Conservation (phyloP, 305 asterid genomes). For the Fraxinus velutina region DNA sequence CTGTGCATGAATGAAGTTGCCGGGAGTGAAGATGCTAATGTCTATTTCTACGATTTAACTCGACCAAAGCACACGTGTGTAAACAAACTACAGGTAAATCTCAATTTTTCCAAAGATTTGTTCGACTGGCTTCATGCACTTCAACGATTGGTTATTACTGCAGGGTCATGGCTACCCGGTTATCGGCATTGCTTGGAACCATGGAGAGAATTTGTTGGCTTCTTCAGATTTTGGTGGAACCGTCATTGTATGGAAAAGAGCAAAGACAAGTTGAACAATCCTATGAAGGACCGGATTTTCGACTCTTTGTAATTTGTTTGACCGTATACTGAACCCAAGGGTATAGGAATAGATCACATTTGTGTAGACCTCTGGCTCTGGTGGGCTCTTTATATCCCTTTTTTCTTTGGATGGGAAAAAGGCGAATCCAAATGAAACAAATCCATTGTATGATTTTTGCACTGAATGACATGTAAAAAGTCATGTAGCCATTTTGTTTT, state of each 20-base stretch:
- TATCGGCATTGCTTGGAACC: slow-evolving; percentile 90
- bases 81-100: slow-evolving; percentile 83
- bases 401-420: background rate
- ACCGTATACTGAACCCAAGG: slow-evolving; percentile 21
- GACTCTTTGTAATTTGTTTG: background rate
- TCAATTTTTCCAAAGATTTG: background rate
- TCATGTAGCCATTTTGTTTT: background rate
- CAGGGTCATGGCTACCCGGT: slow-evolving; percentile 94
- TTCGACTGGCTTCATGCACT: background rate
- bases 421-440: background rate
- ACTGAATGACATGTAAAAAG: background rate
- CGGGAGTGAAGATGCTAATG: slow-evolving; percentile 93
- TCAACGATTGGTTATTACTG: slow-evolving; percentile 18
- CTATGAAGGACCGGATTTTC: background rate
- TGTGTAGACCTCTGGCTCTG: background rate
- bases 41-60: slow-evolving; percentile 86
- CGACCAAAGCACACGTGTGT: slow-evolving; percentile 86
- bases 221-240: slow-evolving; percentile 98
- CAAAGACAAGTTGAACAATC: slow-evolving; percentile 32
- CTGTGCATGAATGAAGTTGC: slow-evolving; percentile 52
- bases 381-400: background rate
- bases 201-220: slow-evolving; percentile 89
- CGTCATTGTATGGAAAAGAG: slow-evolving; percentile 94
- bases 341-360: slow-evolving; percentile 17
- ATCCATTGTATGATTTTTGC: background rate